Base-by-base conservation (phyloP, 2,329 filamentous ascomycete genomes). In the Colletotrichum higginsianum region DNA sequence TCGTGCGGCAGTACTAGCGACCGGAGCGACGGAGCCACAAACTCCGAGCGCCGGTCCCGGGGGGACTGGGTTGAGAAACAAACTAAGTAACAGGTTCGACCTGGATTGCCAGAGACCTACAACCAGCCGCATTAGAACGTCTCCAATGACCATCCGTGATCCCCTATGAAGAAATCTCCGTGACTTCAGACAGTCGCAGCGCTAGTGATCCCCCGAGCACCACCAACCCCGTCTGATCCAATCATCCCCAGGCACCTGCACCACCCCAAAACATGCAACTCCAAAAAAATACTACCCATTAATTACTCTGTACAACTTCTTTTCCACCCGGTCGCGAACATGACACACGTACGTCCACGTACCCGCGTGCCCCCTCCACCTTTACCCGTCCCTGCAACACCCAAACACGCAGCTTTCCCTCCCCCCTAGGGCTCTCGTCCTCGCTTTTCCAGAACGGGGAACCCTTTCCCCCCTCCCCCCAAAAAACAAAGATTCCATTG, bases 381-480 rank as follows among this genome's bases (percentile, higher is more conserved):
- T 16, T 50, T 23, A 5, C 21, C 15, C 23, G 13, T 35, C 66
- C 66, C 4, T 52, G 67, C 64, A 71, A 50, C 40, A 23, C 38
- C 67, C 63, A 71, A 61, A 67, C 42, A 67, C 53, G 58, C 42
- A 12, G 2, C 7, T 46, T 15, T 18, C 9, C n/a, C 23, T 35
- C 50, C 38, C 16, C 21, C 11, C 40, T 26, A 6, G n/a, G 58
- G 35, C 15, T n/a, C 9, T n/a, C 21, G n/a, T 18, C 11, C n/a
- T n/a, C 26, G 12, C 2, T 18, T 47, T 53, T 62, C 30, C n/a
- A 52, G n/a, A 60, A 35, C 26, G 16, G 50, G 50, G 16, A 18
- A n/a, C 2, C 7, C 13, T 6, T 26, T 23, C 16, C 21, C n/a
- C 12, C 38, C 7, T 8, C 2, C 13, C 30, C 35, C 35, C 35